phyloP scores from a whole-genome alignment of 352 stramenopile genomes.

The Pythium brachiatum region DNA sequence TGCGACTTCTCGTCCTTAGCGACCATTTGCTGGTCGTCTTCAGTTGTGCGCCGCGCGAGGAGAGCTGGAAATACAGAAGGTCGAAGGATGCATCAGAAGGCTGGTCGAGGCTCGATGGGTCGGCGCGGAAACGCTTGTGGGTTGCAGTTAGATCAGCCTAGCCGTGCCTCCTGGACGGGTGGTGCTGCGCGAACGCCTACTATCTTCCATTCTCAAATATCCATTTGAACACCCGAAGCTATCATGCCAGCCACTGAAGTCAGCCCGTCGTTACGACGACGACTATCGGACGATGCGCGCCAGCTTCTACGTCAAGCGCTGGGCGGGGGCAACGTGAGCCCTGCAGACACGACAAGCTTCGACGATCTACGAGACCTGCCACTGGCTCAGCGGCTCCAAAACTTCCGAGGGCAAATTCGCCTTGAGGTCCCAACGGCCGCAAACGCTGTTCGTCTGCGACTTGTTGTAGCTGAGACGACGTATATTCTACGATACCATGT shows the following conservation, averaged over 20 bases:
- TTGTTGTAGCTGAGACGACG: slow-evolving; percentile 29
- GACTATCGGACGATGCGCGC: slow-evolving; percentile 61
- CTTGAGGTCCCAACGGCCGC: slow-evolving; percentile 30
- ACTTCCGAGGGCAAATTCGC: slow-evolving; percentile 42
- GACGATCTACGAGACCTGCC: slow-evolving; percentile 27
- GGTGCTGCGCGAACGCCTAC: not conserved
- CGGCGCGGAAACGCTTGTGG: not conserved
- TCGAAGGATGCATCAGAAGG: not conserved
- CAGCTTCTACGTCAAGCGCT: slow-evolving; percentile 45
- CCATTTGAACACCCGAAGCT: slow-evolving; percentile 1
- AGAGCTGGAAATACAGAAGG: not conserved
- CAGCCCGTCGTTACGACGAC: slow-evolving; percentile 41
- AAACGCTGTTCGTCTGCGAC: slow-evolving; percentile 29
- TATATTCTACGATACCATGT: slow-evolving; percentile 50
- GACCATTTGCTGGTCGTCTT: not conserved
- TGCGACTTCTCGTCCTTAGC: not conserved
- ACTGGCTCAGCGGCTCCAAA: slow-evolving; percentile 39
- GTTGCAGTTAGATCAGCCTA: not conserved
- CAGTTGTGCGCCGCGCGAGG: not conserved
- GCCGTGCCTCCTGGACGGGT: not conserved
- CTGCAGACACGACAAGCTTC: not conserved
- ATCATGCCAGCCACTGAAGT: slow-evolving; percentile 46
- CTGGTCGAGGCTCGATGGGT: not conserved
- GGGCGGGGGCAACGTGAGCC: not conserved
- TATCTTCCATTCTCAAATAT: not conserved